Evolutionary conservation across 2,329 filamentous ascomycete species (phyloP).

Genomic region (Mycocentrospora acerina): DNA sequence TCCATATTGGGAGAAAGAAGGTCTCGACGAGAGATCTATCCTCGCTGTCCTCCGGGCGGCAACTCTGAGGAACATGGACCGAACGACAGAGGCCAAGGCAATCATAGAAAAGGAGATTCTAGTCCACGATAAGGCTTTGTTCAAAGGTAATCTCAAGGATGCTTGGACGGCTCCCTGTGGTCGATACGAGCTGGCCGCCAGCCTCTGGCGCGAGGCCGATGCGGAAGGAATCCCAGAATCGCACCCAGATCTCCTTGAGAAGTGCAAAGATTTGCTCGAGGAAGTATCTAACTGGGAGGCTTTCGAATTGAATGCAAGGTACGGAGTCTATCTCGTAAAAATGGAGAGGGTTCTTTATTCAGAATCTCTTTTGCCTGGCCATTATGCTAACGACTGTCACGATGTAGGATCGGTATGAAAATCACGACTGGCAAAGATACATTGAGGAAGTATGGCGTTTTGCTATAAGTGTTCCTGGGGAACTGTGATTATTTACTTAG

Average conservation of each 20-base stretch:
- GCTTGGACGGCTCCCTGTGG: constrained; percentile 73
- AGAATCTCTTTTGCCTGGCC: background rate
- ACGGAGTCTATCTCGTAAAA: constrained; percentile 11
- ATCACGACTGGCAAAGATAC: constrained; percentile 70
- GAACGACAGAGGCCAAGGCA: constrained; percentile 64
- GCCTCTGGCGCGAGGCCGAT: constrained; percentile 70
- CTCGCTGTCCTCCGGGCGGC: constrained; percentile 67
- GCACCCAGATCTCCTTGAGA: constrained; percentile 53
- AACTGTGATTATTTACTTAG: too few relatives aligned
- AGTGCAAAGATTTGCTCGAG: constrained; percentile 66
- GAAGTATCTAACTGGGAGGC: constrained; percentile 69
- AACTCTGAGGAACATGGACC: constrained; percentile 64
- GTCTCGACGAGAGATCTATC: constrained; percentile 63
- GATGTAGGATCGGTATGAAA: constrained; percentile 63
- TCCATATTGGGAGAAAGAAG: constrained; percentile 54
- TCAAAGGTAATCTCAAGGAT: constrained; percentile 64
- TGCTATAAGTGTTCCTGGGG: constrained; percentile 16
- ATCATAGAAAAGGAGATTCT: constrained; percentile 66
- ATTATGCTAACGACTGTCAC: constrained; percentile 7
- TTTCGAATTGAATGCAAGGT: constrained; percentile 71
- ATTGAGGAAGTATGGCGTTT: constrained; percentile 45
- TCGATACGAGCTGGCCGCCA: constrained; percentile 82
- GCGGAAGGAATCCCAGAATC: constrained; percentile 37
- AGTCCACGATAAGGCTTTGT: constrained; percentile 53
- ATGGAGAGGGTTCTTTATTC: background rate